phyloP scores from a whole-genome alignment of 305 asterid genomes.

The Solanum hybrid region DNA sequence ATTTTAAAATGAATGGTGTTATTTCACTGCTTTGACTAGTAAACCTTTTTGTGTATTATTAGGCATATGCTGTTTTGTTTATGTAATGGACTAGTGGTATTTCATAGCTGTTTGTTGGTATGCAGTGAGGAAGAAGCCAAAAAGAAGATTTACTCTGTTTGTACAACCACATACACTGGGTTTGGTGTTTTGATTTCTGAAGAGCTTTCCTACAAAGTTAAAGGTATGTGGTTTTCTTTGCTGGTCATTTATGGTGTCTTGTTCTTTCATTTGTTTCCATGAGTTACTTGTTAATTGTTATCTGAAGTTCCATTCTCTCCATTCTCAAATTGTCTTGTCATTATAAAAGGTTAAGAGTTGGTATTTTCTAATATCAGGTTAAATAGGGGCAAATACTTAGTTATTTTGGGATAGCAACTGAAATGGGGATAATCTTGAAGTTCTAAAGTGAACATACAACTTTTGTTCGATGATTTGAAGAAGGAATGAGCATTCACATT shows the following conservation, averaged over 20 bases:
- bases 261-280: background rate
- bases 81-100: background rate
- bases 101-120: conserved; percentile 13
- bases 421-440: background rate
- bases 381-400: background rate
- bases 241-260: background rate
- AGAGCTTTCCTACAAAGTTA: conserved; percentile 78
- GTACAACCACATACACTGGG: conserved; percentile 71
- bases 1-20: background rate
- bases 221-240: conserved; percentile 37
- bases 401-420: background rate
- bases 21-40: background rate
- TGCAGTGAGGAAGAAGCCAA: conserved; percentile 95
- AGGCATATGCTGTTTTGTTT: background rate
- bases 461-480: background rate
- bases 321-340: background rate
- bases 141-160: conserved; percentile 86
- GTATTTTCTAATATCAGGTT: background rate
- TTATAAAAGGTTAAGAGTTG: background rate
- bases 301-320: background rate
- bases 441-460: background rate
- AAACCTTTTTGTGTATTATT: background rate
- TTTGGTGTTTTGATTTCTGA: conserved; percentile 83
- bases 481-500: background rate
- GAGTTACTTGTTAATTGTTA: background rate